These are phyloP conservation scores for Aphanomyces invadans DNA, from an alignment of 352 stramenopile genomes.

Conservation along the genomic window DNA sequence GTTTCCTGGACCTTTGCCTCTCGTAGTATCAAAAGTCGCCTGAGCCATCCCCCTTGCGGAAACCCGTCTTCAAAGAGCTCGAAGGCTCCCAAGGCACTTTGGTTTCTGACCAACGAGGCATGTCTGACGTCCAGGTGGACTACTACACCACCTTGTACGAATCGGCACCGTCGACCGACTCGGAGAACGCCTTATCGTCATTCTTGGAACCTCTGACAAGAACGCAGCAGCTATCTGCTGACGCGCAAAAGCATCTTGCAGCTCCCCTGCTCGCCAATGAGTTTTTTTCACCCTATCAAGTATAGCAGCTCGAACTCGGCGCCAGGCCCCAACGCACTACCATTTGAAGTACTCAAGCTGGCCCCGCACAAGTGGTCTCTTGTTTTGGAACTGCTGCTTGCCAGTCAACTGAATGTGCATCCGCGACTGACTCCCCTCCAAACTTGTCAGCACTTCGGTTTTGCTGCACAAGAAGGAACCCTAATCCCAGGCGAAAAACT, in stretches of 20 bases:
- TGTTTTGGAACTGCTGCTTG: neutral
- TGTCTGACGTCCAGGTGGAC: neutral
- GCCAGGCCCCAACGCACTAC: constrained; percentile 1
- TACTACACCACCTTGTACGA: neutral
- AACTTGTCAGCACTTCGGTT: neutral
- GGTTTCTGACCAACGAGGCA: neutral
- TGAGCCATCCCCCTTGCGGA: neutral
- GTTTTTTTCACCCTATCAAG: neutral
- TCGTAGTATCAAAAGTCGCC: too few relatives aligned
- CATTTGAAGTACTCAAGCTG: neutral
- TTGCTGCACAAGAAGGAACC: constrained; percentile 5
- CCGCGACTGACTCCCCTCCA: neutral
- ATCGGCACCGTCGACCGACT: neutral
- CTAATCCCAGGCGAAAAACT: neutral
- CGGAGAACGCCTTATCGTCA: neutral
- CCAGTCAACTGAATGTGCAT: neutral
- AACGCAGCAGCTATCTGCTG: neutral
- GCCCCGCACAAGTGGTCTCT: constrained; percentile 2
- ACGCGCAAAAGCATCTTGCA: neutral
- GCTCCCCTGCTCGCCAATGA: neutral
- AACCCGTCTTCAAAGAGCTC: neutral
- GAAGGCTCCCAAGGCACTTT: neutral
- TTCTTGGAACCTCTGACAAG: neutral
- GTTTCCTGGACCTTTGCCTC: too few relatives aligned
- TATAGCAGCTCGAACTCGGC: neutral